Evolutionary conservation across 148 eudicot genomes (phyloP).

Genomic region (Fallopia convolvulus): DNA sequence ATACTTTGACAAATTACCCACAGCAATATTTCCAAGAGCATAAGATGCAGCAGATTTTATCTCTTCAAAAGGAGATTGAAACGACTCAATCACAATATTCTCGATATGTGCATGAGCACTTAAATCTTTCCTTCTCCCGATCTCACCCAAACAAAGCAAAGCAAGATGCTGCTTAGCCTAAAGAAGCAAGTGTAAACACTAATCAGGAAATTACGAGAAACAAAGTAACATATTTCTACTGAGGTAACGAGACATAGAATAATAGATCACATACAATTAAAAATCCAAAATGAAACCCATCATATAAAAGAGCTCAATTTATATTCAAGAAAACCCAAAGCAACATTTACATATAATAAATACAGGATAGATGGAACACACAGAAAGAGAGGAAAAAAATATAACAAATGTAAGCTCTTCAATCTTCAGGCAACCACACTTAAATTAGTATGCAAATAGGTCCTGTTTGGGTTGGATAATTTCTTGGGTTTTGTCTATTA

Average conservation of each 20-base stretch:
- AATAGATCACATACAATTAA: neutral
- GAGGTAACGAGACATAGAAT: too few species aligned
- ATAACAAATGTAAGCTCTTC: neutral
- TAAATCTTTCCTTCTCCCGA: conserved; percentile 90
- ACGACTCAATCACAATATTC: conserved; percentile 89
- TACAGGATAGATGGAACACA: neutral
- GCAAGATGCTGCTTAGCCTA: conserved; percentile 97
- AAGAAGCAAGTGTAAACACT: neutral
- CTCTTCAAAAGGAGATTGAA: conserved; percentile 96
- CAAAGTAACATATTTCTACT: neutral
- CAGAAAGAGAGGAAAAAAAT: neutral
- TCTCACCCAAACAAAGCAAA: conserved; percentile 92
- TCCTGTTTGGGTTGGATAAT: neutral
- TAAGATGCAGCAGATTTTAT: conserved; percentile 98
- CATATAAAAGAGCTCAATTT: neutral
- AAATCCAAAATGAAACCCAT: neutral
- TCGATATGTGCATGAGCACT: conserved; percentile 90
- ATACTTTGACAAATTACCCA: conserved; percentile 84
- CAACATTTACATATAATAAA: neutral
- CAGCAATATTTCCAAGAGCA: conserved; percentile 59
- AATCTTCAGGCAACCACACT: neutral
- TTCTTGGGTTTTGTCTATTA: neutral
- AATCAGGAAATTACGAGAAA: neutral
- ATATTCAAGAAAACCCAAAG: neutral
- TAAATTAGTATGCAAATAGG: neutral